A percentile compares a stretch with the other conserved stretches of the same genome.
These are phyloP conservation scores for Blepharisma japonicum DNA, from an alignment of 73 alveolate genomes.

Conservation along the genomic window DNA sequence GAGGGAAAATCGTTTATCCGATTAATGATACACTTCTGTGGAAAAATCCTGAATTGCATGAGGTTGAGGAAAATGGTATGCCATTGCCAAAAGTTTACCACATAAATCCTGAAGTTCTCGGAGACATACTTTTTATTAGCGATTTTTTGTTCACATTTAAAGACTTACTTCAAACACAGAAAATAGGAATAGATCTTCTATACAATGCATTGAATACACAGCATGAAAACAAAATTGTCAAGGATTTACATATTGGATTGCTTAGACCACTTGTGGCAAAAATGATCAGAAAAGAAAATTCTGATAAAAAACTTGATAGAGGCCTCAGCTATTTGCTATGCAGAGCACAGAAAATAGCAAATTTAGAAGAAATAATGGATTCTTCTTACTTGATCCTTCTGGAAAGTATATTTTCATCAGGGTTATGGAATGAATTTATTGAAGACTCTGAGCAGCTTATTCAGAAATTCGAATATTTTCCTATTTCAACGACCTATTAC, in stretches of 20 bases:
- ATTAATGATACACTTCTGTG: not conserved
- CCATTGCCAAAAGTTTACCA: not conserved
- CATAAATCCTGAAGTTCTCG: not conserved
- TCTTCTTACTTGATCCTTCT: not conserved
- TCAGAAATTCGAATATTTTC: not conserved
- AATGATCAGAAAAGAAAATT: conserved; percentile 4
- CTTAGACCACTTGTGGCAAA: not conserved
- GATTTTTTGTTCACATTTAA: not conserved
- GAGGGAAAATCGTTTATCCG: conserved; percentile 12
- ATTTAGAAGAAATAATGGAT: not conserved
- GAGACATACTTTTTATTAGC: not conserved
- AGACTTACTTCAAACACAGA: not conserved
- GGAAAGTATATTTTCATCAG: conserved; percentile 3
- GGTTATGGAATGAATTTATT: not conserved
- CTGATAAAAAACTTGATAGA: not conserved
- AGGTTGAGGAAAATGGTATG: not conserved
- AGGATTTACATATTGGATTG: not conserved
- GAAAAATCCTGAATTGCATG: conserved; percentile 25
- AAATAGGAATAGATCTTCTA: not conserved
- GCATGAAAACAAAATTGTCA: not conserved
- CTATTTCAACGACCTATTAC: not conserved
- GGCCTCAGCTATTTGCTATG: not conserved
- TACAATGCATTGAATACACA: not conserved
- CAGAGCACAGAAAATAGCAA: not conserved
- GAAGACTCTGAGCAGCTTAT: not conserved